phyloP scores from a whole-genome alignment of 805 yeast species.

The Ogataea zsoltii region DNA sequence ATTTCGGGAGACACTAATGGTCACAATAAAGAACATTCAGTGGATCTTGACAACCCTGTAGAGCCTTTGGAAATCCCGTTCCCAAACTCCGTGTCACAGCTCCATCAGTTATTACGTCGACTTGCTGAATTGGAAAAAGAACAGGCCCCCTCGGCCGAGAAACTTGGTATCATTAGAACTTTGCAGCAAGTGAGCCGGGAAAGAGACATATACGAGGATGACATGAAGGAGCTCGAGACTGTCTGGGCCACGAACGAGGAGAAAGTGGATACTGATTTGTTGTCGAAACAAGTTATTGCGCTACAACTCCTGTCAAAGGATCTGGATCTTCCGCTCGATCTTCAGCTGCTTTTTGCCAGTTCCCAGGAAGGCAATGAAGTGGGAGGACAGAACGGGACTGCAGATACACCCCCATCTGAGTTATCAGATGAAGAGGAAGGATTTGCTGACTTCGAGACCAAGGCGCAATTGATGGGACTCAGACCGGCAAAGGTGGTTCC shows the following conservation, averaged over 20 bases:
- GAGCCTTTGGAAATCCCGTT: slow-evolving; percentile 24
- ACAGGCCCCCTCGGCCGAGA: slow-evolving; percentile 35
- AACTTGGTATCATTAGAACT: slow-evolving; percentile 43
- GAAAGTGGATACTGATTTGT: slow-evolving; percentile 44
- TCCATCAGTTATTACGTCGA: slow-evolving; percentile 30
- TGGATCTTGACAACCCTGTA: neutral
- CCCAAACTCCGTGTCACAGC: slow-evolving; percentile 27
- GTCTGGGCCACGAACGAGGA: slow-evolving; percentile 28
- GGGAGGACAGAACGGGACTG: slow-evolving; percentile 19
- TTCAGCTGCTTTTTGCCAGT: slow-evolving; percentile 40
- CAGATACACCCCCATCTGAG: neutral
- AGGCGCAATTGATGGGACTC: slow-evolving; percentile 45
- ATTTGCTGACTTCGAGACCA: slow-evolving; percentile 33
- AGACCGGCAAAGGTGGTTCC: slow-evolving; percentile 28
- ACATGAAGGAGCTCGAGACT: slow-evolving; percentile 32
- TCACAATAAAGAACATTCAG: neutral
- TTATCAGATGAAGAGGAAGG: neutral
- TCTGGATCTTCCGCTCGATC: slow-evolving; percentile 57
- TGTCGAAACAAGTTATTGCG: slow-evolving; percentile 61
- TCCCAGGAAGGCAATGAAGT: neutral
- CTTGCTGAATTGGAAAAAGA: slow-evolving; percentile 29
- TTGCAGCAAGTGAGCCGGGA: slow-evolving; percentile 42
- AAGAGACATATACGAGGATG: slow-evolving; percentile 37
- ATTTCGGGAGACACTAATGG: slow-evolving; percentile 1
- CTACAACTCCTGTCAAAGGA: slow-evolving; percentile 67